A percentile compares a stretch with the other conserved stretches of the same genome.
Conservation (phyloP, 495 filamentous ascomycete species). For the Melanomma pulvis-pyrius region DNA sequence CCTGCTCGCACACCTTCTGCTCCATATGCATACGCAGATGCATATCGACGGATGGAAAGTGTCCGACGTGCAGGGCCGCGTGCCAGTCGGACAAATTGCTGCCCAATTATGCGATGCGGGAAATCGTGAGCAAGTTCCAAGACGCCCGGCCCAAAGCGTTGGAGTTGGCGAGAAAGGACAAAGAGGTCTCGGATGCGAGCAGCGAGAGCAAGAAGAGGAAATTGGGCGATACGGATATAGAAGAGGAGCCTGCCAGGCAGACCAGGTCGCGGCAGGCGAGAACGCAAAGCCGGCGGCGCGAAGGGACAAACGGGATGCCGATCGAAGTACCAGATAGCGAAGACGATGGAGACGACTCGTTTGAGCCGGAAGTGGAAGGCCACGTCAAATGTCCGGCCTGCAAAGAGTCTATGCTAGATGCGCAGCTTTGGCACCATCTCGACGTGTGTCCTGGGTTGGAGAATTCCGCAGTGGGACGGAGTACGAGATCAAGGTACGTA, state of each 20-base stretch:
- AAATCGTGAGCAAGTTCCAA: constrained; percentile 79
- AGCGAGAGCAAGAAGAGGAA: constrained; percentile 54
- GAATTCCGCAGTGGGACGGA: constrained; percentile 8
- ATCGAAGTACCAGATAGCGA: constrained; percentile 35
- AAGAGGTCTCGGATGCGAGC: constrained; percentile 26
- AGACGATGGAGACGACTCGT: constrained; percentile 47
- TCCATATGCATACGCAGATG: constrained; percentile 89
- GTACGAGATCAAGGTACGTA: constrained; percentile 39
- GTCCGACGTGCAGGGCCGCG: constrained; percentile 74
- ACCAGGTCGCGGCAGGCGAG: constrained; percentile 43
- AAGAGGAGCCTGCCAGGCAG: constrained; percentile 42
- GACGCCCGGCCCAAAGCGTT: constrained; percentile 64
- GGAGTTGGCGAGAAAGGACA: constrained; percentile 56
- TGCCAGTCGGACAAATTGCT: constrained; percentile 84
- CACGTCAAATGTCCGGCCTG: constrained; percentile 85
- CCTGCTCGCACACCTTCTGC: constrained; percentile 95
- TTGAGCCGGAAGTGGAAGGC: constrained; percentile 53
- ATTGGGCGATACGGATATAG: constrained; percentile 52
- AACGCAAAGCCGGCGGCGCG: constrained; percentile 30
- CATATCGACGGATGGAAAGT: constrained; percentile 78
- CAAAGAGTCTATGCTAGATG: constrained; percentile 70
- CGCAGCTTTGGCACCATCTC: constrained; percentile 75
- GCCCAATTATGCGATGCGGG: constrained; percentile 79
- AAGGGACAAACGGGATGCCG: constrained; percentile 39
- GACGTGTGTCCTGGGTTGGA: constrained; percentile 57